phyloP scores from a whole-genome alignment of 129 eudicot genomes.

The Calendula officinalis region DNA sequence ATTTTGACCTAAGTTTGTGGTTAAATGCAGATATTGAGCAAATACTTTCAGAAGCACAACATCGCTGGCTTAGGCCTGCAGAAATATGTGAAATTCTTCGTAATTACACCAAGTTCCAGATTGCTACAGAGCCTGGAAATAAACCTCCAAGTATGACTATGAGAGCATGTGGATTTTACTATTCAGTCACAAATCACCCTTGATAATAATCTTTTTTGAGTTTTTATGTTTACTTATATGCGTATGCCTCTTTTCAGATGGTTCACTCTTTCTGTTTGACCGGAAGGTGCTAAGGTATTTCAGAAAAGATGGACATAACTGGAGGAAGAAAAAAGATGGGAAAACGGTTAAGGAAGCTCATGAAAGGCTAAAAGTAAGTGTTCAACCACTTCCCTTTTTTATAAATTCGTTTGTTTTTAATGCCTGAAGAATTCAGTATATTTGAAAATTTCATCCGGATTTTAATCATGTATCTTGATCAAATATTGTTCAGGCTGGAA shows the following conservation, averaged over 20 bases:
- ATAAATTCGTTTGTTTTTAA: not conserved
- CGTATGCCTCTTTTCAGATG: slow-evolving; percentile 52
- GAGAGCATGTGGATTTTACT: not conserved
- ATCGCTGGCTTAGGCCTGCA: slow-evolving; percentile 95
- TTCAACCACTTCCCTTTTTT: slow-evolving; percentile 3
- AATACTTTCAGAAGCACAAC: slow-evolving; percentile 82
- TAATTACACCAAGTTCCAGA: slow-evolving; percentile 60
- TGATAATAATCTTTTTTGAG: not conserved
- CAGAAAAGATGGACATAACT: slow-evolving; percentile 94
- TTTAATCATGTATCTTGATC: slow-evolving; percentile 17
- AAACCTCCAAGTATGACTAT: slow-evolving; percentile 74
- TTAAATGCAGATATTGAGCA: slow-evolving; percentile 74
- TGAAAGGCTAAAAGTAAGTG: slow-evolving; percentile 89
- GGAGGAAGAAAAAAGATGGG: slow-evolving; percentile 99
- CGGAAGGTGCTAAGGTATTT: slow-evolving; percentile 94
- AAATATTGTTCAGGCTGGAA: slow-evolving; percentile 72
- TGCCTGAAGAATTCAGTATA: slow-evolving; percentile 11
- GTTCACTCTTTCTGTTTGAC: slow-evolving; percentile 96
- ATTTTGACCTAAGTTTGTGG: slow-evolving; percentile 23
- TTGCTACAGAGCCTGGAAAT: slow-evolving; percentile 87
- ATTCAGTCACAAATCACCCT: not conserved
- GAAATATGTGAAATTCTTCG: slow-evolving; percentile 92
- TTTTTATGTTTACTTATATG: slow-evolving; percentile 13
- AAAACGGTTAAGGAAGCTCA: slow-evolving; percentile 99
- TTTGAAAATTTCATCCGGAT: slow-evolving; percentile 7